phyloP scores from a whole-genome alignment of 148 eudicot species.

The Cornus florida region DNA sequence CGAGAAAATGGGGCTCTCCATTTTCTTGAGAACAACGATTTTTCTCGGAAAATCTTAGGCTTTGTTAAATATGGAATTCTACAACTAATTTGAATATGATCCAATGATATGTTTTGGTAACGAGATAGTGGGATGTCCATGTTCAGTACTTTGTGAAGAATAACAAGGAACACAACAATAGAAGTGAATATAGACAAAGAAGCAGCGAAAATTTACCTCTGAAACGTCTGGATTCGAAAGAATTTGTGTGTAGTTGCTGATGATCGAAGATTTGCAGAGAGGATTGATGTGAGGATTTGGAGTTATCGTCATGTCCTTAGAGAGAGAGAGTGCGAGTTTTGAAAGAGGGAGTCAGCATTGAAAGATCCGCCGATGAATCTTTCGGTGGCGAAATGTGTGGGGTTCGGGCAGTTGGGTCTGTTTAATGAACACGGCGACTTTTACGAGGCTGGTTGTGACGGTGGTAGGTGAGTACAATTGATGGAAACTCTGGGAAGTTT shows the following conservation, averaged over 20 bases:
- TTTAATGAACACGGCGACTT: neutral
- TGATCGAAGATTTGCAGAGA: neutral
- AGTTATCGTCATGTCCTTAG: neutral
- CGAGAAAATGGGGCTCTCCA: constrained; percentile 24
- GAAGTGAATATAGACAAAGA: neutral
- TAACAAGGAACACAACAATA: neutral
- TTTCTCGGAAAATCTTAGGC: constrained; percentile 15
- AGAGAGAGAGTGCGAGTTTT: neutral
- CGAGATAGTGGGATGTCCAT: constrained; percentile 57
- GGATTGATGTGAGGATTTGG: neutral
- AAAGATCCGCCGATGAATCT: constrained; percentile 1
- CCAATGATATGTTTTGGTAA: constrained; percentile 27
- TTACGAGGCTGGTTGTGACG: too few relatives aligned
- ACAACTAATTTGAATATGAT: constrained; percentile 31
- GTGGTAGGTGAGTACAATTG: too few relatives aligned
- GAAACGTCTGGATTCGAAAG: neutral
- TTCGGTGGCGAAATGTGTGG: neutral
- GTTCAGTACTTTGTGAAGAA: neutral
- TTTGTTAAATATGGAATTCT: constrained; percentile 27
- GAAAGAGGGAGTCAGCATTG: neutral
- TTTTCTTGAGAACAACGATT: constrained; percentile 23
- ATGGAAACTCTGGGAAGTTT: too few relatives aligned
- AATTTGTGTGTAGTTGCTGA: neutral
- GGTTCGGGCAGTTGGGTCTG: neutral
- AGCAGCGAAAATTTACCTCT: neutral